phyloP scores from a whole-genome alignment of 768 basidiomycete genomes.

The Jaapia argillacea region DNA sequence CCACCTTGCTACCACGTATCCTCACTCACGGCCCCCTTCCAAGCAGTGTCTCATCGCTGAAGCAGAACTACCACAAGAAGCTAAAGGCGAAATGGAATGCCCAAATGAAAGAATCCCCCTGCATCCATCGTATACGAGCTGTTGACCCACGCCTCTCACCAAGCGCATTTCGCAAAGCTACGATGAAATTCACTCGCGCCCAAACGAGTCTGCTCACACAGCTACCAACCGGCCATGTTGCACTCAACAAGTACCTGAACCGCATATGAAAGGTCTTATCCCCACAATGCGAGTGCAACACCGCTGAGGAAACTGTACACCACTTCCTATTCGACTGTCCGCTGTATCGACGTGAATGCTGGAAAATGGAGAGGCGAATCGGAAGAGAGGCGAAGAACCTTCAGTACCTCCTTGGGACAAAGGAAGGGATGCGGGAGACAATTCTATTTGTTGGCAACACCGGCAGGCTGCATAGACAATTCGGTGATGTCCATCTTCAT shows the following conservation, averaged over 20 bases:
- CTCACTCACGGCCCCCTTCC: not conserved
- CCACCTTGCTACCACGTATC: not conserved
- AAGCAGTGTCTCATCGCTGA: not conserved
- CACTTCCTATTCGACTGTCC: slow-evolving; percentile 11
- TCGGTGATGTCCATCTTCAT: no score
- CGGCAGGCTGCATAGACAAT: no score
- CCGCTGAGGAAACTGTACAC: slow-evolving; percentile 5
- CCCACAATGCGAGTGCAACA: slow-evolving; percentile 11
- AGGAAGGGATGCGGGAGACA: no score
- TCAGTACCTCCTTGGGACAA: not conserved
- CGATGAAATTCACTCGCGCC: slow-evolving; percentile 2
- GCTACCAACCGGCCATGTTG: slow-evolving; percentile 10
- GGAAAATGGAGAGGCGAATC: not conserved
- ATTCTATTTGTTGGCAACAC: no score
- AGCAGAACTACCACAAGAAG: not conserved
- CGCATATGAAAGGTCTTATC: slow-evolving; percentile 9
- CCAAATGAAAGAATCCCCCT: not conserved
- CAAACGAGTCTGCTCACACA: slow-evolving; percentile 10
- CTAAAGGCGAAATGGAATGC: not conserved
- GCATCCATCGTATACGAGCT: not conserved
- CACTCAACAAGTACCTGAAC: slow-evolving; percentile 13
- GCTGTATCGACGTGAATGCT: not conserved
- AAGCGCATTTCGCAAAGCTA: slow-evolving; percentile 1
- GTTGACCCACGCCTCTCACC: slow-evolving; percentile 3
- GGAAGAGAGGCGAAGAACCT: not conserved